Base-by-base conservation (phyloP, 345 rosid species). In the Camelina sativa region DNA sequence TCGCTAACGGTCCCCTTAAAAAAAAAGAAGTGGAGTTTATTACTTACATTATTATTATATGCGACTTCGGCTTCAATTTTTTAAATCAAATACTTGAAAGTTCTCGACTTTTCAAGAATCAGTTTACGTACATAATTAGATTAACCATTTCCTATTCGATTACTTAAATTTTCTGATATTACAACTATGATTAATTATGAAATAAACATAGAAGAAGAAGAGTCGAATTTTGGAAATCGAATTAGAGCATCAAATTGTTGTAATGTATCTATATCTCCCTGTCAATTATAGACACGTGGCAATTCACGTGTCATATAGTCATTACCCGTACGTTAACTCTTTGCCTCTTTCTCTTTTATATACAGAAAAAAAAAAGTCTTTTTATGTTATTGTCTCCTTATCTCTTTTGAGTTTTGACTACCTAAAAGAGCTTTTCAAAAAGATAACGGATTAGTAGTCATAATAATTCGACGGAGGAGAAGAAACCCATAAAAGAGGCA, bases 291-390 rank as follows among this genome's bases (percentile, higher is more conserved):
- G 20, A 65, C 77, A 56, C 72, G 58, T 74, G 72, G 60, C 22
- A 16, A 4, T 11, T 10, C 53, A 75, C 73, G 73, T 75, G 79
- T 67, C 30, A 67, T 7, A 11, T 9, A 10, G 47, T 40, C 68
- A 67, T 75, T 28, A 34, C 68, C 73, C 62, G 38, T 67, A 75
- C 79, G 79, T 67, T 60, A 51, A 60, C 67, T 59, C 62, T 65
- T 46, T 56, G 59, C 56, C 43, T 48, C 65, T 74, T 73, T 51
- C 28, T 40, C 40, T 40, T 40, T 48, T 75, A 32, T 55, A 58
- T 15, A 48, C 11, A 63, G 4, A 28, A 23, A 23, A 23, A 3
- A 28, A 28, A 43, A 56, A 69, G 43, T 22, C 30, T 13, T 3
- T 59, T 65, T 19, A 34, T 71, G 12, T 4, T 16, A 11, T 16